Conservation (phyloP, 116 monocot species). For the Zostera marina region DNA sequence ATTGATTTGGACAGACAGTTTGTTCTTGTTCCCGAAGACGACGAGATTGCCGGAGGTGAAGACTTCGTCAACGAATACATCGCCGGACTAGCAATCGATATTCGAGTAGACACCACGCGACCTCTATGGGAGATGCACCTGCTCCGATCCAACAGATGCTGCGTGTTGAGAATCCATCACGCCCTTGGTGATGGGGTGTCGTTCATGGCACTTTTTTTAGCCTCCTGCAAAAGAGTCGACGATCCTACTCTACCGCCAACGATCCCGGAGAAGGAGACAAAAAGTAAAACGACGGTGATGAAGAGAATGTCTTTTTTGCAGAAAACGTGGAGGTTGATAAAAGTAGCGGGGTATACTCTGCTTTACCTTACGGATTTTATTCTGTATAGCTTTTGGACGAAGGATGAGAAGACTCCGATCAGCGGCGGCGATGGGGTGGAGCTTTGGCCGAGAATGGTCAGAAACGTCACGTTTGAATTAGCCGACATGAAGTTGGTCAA, state of each 20-base stretch:
- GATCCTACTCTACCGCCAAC: constrained; percentile 19
- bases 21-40: constrained; percentile 2
- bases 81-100: constrained; percentile 10
- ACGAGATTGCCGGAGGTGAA: constrained; percentile 4
- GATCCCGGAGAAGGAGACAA: constrained; percentile 3
- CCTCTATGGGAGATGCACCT: constrained; percentile 43
- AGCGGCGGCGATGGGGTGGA: constrained; percentile 22
- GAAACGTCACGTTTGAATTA: constrained; percentile 18
- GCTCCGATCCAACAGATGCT: constrained; percentile 14
- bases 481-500: constrained; percentile 36
- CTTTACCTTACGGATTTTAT: constrained; percentile 15
- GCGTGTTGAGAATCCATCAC: constrained; percentile 31
- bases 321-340: constrained; percentile 15
- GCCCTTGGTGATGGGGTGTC: constrained; percentile 37
- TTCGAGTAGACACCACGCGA: constrained; percentile 9
- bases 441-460: constrained; percentile 18
- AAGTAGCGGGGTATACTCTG: constrained; percentile 24
- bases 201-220: constrained; percentile 27
- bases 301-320: not conserved
- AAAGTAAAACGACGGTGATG: not conserved
- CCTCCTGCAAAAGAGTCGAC: constrained; percentile 15
- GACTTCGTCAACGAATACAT: constrained; percentile 26
- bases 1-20: constrained; percentile 16
- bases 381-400: constrained; percentile 9
- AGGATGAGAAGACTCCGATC: constrained; percentile 25